Evolutionary conservation across 305 asterid species (phyloP).

Genomic region (Andrographis paniculata): DNA sequence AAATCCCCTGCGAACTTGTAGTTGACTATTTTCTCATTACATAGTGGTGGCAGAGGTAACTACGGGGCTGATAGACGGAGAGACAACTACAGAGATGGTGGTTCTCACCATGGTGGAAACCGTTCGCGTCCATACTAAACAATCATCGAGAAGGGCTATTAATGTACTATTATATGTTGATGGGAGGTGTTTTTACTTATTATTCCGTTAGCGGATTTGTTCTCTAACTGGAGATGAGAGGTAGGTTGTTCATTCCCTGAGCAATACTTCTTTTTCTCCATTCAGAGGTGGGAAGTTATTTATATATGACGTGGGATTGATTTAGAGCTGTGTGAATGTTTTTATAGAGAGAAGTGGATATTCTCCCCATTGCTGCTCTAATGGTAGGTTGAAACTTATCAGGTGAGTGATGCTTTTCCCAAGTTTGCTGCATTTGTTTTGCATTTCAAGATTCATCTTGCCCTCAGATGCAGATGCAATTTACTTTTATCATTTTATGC

Average conservation of each 20-base stretch:
- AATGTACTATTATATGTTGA: constrained; percentile 74
- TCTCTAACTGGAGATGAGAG: constrained; percentile 73
- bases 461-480: too few relatives aligned
- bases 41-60: constrained; percentile 84
- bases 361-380: constrained; percentile 89
- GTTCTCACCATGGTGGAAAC: constrained; percentile 85
- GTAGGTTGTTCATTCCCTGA: constrained; percentile 76
- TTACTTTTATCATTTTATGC: too few relatives aligned
- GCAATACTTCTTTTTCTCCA: constrained; percentile 49
- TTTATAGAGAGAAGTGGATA: constrained; percentile 86
- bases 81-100: constrained; percentile 79
- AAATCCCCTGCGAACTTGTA: background rate
- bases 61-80: constrained; percentile 79
- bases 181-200: constrained; percentile 55
- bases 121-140: constrained; percentile 91
- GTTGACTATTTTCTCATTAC: constrained; percentile 12
- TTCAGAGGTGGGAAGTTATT: constrained; percentile 31
- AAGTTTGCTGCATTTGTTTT: constrained; percentile 19
- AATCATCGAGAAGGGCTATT: constrained; percentile 29
- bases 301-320: constrained; percentile 47
- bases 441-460: constrained; percentile 19
- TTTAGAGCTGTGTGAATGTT: constrained; percentile 69
- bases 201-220: constrained; percentile 59
- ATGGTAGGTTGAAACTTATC: constrained; percentile 79
- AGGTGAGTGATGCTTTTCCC: constrained; percentile 92